A percentile compares a stretch with the other conserved stretches of the same genome.
Conservation (phyloP, 352 stramenopile genomes). For the Phytophthora hibernalis region DNA sequence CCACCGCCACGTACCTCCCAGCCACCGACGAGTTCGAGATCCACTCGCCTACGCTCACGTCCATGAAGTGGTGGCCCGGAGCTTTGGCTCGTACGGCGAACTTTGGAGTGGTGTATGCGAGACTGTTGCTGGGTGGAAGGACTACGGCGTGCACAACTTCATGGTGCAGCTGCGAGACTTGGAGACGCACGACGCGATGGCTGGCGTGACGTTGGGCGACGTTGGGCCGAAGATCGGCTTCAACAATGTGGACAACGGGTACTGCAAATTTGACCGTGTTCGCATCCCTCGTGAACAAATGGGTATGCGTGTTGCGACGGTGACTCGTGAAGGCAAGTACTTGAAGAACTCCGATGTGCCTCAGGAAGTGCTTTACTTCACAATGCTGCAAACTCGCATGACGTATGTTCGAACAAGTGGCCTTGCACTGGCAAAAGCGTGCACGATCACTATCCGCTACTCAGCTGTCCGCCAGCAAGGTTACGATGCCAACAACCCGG, state of each 20-base stretch:
- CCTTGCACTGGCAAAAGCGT: conserved; percentile 82
- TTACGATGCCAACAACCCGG: conserved; percentile 60
- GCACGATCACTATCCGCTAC: conserved; percentile 95
- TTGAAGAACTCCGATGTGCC: conserved; percentile 55
- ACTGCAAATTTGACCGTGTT: conserved; percentile 63
- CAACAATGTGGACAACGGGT: conserved; percentile 81
- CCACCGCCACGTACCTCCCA: conserved; percentile 94
- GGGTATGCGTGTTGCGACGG: conserved; percentile 65
- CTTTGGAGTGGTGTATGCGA: conserved; percentile 88
- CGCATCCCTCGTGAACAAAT: conserved; percentile 66
- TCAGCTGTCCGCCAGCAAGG: conserved; percentile 93
- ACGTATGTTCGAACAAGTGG: conserved; percentile 62
- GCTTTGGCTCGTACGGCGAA: conserved; percentile 95
- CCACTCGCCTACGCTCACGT: conserved; percentile 94
- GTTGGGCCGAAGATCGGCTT: conserved; percentile 78
- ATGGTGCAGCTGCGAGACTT: conserved; percentile 94
- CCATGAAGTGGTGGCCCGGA: conserved; percentile 97
- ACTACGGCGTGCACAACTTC: conserved; percentile 97
- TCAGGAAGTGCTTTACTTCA: conserved; percentile 77
- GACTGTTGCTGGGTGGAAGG: conserved; percentile 82
- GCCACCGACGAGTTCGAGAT: conserved; percentile 94
- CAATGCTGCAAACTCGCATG: conserved; percentile 84
- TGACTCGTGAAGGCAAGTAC: conserved; percentile 72
- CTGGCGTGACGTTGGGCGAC: conserved; percentile 67
- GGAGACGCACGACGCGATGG: conserved; percentile 68